Base-by-base conservation (phyloP, 306 rosid species). In the Cicer bijugum region DNA sequence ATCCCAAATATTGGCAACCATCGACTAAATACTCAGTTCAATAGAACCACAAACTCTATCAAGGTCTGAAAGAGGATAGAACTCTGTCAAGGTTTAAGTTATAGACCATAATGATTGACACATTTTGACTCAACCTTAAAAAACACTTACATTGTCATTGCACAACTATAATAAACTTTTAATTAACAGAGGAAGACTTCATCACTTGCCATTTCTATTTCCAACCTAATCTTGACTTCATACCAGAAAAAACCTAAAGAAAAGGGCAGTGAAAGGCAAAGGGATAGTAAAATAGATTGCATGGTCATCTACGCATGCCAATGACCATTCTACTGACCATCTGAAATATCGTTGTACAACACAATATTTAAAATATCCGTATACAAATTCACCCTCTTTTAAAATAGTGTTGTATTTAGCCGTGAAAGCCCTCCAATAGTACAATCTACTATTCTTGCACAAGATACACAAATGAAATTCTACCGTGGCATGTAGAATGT, bases 301-400 rank as follows among this genome's bases (percentile, higher is more conserved):
- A 33, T 59, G 8, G 40, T 57, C 10, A 57, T 57, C 40, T 57
- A 12, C 33, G 43, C 68, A 74, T 23, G 48, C 62, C 65, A 7
- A 35, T 28, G 63, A 60, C 9, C 53, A 15, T 66, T 62, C 67
- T 67, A 57, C 57, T 48, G 50, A 52, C 52, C 64, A 79, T 75
- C 64, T 61, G 75, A 58, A 72, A 48, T 45, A 38, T 59, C 58
- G 53, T 47, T n/a, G 42, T 58, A 20, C 82, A 73, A 45, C 2
- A 38, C 55, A 43, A 72, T 48, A 47, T 12, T 48, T 8, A 23
- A 2, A 28, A 28, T 28, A 28, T 28, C 33, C 86, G 81, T 83
- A 73, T 88, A 81, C 81, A 83, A 52, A 66, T 64, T 67, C 83
- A 69, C 67, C 77, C 86, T 81, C 78, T 60, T 38, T 52, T 43